Evolutionary conservation across 192 early-diverging fungal genomes (phyloP).

Genomic region (Oehlia diaphana): DNA sequence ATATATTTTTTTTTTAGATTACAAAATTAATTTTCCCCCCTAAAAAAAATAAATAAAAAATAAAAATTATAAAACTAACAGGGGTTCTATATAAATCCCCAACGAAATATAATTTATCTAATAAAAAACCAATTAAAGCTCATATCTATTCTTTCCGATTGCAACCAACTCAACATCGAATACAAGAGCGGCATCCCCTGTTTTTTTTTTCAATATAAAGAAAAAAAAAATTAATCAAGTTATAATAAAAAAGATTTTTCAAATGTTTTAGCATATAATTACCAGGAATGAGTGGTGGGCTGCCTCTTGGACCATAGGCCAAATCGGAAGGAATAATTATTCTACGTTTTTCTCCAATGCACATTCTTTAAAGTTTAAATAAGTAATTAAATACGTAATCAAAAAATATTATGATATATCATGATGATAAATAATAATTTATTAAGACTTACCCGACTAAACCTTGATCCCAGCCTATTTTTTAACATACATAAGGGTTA

Average conservation of each 20-base stretch:
- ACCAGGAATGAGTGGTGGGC: conserved; percentile 44
- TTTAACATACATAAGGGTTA: conserved; percentile 12
- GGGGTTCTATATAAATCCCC: too few species aligned
- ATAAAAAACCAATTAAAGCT: neutral
- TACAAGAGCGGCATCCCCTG: conserved; percentile 58
- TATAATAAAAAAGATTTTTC: neutral
- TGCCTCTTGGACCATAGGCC: conserved; percentile 53
- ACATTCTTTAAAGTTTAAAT: conserved; percentile 53
- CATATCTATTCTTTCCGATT: conserved; percentile 41
- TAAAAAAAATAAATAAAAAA: too few species aligned
- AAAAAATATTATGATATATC: neutral
- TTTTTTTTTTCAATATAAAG: neutral
- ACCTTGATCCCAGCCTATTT: conserved; percentile 71
- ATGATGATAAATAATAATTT: neutral
- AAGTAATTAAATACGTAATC: neutral
- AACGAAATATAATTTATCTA: neutral
- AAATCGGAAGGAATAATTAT: conserved; percentile 71
- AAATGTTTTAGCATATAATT: conserved; percentile 7
- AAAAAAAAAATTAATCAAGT: neutral
- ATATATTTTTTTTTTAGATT: too few species aligned
- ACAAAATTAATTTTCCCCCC: too few species aligned
- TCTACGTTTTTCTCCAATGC: conserved; percentile 76
- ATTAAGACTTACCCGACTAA: conserved; percentile 45
- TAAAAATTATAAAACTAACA: too few species aligned
- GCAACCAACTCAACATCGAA: conserved; percentile 78